These are phyloP conservation scores for Artemisia annua DNA, from an alignment of 129 eudicot genomes.

Conservation along the genomic window DNA sequence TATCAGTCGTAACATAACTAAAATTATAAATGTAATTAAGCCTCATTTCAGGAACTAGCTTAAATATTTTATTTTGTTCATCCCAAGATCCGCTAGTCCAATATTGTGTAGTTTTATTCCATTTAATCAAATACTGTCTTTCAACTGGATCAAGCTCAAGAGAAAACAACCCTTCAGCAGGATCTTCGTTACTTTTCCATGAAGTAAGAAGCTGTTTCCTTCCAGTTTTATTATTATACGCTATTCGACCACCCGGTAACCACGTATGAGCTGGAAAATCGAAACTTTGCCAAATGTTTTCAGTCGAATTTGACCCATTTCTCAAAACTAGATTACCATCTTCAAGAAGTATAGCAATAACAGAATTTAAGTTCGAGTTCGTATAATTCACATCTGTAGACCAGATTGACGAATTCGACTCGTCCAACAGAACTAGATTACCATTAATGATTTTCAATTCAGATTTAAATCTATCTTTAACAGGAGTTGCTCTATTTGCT, in stretches of 20 bases:
- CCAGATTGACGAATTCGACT: constrained; percentile 40
- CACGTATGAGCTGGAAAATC: constrained; percentile 56
- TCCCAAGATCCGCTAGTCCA: constrained; percentile 57
- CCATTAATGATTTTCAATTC: constrained; percentile 43
- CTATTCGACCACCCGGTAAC: constrained; percentile 48
- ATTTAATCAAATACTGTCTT: constrained; percentile 32
- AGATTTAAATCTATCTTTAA: constrained; percentile 35
- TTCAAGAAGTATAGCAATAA: constrained; percentile 40
- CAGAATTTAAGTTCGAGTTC: constrained; percentile 13
- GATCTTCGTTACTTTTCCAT: constrained; percentile 55
- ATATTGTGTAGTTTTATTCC: constrained; percentile 38
- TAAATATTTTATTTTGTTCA: constrained; percentile 26
- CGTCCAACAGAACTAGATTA: constrained; percentile 46
- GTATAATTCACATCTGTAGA: constrained; percentile 37
- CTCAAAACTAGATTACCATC: constrained; percentile 46
- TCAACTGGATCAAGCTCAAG: constrained; percentile 38
- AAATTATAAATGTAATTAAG: constrained; percentile 39
- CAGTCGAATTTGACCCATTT: constrained; percentile 20
- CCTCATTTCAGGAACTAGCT: constrained; percentile 53
- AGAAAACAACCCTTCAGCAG: constrained; percentile 47
- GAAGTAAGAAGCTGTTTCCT: constrained; percentile 36
- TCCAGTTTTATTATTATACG: constrained; percentile 34
- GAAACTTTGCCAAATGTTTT: constrained; percentile 55
- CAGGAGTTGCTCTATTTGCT: constrained; percentile 48
- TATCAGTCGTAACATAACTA: constrained; percentile 44